Evolutionary conservation across 225 moss, liverwort and hornwort genomes (phyloP).

Genomic region (Rhytidiadelphus loreus): DNA sequence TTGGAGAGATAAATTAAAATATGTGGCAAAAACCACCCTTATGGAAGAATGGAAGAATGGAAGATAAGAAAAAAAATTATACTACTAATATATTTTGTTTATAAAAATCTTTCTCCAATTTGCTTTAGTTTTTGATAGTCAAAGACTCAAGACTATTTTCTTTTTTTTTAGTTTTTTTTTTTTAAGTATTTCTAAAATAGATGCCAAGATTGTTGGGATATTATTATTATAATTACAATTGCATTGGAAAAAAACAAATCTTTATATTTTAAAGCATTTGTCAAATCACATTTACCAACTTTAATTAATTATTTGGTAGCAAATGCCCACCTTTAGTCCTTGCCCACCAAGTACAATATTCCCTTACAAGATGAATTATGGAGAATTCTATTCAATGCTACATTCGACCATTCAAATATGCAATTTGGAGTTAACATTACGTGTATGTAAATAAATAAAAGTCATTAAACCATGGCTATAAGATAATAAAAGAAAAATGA

Average conservation of each 20-base stretch:
- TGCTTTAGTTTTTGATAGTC: too few relatives aligned
- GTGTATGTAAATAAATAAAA: too few relatives aligned
- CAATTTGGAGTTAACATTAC: too few relatives aligned
- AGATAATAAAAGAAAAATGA: neutral
- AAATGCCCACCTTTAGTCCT: fast-evolving
- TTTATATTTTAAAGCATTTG: neutral
- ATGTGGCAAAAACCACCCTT: neutral
- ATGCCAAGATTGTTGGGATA: neutral
- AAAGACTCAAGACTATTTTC: too few relatives aligned
- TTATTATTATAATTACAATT: too few relatives aligned
- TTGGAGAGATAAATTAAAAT: neutral
- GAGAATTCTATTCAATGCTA: neutral
- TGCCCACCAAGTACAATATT: fast-evolving
- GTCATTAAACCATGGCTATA: neutral
- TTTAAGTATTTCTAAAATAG: neutral
- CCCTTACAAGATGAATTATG: neutral
- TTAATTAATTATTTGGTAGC: neutral
- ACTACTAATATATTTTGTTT: neutral
- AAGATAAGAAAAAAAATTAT: neutral
- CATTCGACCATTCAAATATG: neutral
- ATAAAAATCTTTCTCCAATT: neutral
- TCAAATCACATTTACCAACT: neutral
- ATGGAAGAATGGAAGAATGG: fast-evolving
- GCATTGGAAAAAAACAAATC: too few relatives aligned
- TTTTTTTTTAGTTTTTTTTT: too few relatives aligned